Evolutionary conservation across 2,329 filamentous ascomycete species (phyloP), one percentile per base, ranked within the genome.

Genomic region (Clonostachys byssicola): DNA sequence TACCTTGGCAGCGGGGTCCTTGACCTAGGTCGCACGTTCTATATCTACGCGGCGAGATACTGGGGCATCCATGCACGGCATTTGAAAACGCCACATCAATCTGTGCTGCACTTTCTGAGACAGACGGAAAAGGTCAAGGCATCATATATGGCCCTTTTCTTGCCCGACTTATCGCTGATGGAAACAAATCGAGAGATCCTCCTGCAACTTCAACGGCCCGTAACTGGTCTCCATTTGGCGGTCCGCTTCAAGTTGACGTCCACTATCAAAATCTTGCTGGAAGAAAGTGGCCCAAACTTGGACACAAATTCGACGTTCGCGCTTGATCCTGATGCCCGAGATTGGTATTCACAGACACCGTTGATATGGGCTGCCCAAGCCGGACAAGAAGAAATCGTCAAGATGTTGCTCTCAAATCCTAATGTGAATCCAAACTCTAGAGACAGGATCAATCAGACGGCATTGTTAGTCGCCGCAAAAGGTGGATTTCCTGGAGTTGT

Each of bases 51-150:
- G 6, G 41, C 46, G 6, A 18, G 17, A 12, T 7, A 38, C n/a
- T 47, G 46, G 46, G 42, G 41, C 3, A 6, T 17, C 18, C 46
- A 47, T 34, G 46, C 46, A 18, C 20, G 12, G 30, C 36, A 39
- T 39, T 8, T 47, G 6, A 14, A 47, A 18, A 13, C 33, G 13
- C 8, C 16, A 6, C 10, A 9, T 16, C 20, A 36, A 38, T 8
- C 12, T 18, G 30, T 20, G 30, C 23, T 30, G 23, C 23, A 3
- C 9, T 30, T 30, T 30, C 9, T 30, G 6, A 30, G 23, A 30
- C 23, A 30, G 23, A 30, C 2, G 8, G 23, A 2, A 30, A 30
- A 30, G 4, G 23, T 30, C 10, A 10, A 30, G 23, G 23, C 23
- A 30, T 10, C 23, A 10, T 30, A 10, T 9, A 35, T 17, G 43